Conservation (phyloP, 495 filamentous ascomycete species). For the Annulohypoxylon maeteangense region DNA sequence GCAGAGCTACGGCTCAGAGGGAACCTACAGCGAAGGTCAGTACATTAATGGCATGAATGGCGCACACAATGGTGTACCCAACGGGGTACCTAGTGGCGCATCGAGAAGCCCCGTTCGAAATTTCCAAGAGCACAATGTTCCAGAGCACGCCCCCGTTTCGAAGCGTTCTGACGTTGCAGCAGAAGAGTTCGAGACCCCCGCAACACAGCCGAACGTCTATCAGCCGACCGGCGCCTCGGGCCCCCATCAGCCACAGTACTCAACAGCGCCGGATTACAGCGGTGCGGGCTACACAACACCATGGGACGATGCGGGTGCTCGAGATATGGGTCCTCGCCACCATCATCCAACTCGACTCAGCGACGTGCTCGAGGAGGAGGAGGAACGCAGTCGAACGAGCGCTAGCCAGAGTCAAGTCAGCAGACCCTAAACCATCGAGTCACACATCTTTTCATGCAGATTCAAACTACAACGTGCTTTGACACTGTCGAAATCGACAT, state of each 20-base stretch:
- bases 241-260: slow-evolving; percentile 48
- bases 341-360: slow-evolving; percentile 95
- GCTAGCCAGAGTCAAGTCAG: slow-evolving; percentile 58
- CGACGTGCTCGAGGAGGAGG: slow-evolving; percentile 89
- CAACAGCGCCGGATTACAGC: slow-evolving; percentile 56
- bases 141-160: slow-evolving; percentile 44
- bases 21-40: slow-evolving; percentile 67
- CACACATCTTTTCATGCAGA: background rate
- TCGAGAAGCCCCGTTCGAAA: slow-evolving; percentile 61
- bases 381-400: slow-evolving; percentile 74
- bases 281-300: slow-evolving; percentile 72
- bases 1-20: slow-evolving; percentile 60
- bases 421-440: slow-evolving; percentile 45
- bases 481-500: background rate
- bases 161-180: slow-evolving; percentile 55
- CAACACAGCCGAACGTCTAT: slow-evolving; percentile 48
- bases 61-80: background rate
- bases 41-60: slow-evolving; percentile 58
- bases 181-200: slow-evolving; percentile 62
- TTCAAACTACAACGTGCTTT: background rate
- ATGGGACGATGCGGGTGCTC: slow-evolving; percentile 72
- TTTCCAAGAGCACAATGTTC: slow-evolving; percentile 52
- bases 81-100: slow-evolving; percentile 6
- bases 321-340: slow-evolving; percentile 72
- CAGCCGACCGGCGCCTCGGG: slow-evolving; percentile 49